These are phyloP conservation scores for Lentinula raphanica DNA, from an alignment of 768 basidiomycete species.

Conservation along the genomic window DNA sequence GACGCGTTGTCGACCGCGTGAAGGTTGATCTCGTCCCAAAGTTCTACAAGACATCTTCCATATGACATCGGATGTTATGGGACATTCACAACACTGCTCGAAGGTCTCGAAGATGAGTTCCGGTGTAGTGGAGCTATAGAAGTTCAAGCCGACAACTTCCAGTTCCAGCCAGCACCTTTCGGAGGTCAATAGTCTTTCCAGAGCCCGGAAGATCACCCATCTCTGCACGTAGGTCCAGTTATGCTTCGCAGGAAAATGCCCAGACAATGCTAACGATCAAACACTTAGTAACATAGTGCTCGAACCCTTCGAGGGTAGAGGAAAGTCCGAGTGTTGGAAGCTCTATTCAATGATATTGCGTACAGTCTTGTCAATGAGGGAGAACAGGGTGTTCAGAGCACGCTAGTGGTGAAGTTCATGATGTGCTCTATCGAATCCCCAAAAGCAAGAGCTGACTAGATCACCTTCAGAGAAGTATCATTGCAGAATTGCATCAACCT, in stretches of 20 bases:
- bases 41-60: slow-evolving; percentile 96
- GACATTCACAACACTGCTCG: slow-evolving; percentile 98
- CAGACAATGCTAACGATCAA: slow-evolving; percentile 90
- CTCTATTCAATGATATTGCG: slow-evolving; percentile 95
- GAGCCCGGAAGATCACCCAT: slow-evolving; percentile 98
- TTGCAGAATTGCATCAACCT: slow-evolving; percentile 69
- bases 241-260: slow-evolving; percentile 98
- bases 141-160: slow-evolving; percentile 98
- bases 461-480: slow-evolving; percentile 81
- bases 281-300: slow-evolving; percentile 87
- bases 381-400: slow-evolving; percentile 95
- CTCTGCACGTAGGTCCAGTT: slow-evolving; percentile 79
- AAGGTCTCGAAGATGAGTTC: slow-evolving; percentile 98
- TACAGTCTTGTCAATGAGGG: slow-evolving; percentile 91
- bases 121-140: slow-evolving; percentile 97
- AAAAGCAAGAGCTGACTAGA: slow-evolving; percentile 74
- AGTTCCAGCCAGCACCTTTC: slow-evolving; percentile 97
- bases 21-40: slow-evolving; percentile 99
- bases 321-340: slow-evolving; percentile 91
- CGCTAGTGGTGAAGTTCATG: slow-evolving; percentile 95
- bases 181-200: slow-evolving; percentile 96
- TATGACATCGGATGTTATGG: slow-evolving; percentile 96
- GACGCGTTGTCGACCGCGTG: slow-evolving; percentile 93
- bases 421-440: slow-evolving; percentile 91
- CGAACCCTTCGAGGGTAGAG: slow-evolving; percentile 76